Conservation (phyloP, 352 stramenopile species). For the Globisporangium camurandrum region DNA sequence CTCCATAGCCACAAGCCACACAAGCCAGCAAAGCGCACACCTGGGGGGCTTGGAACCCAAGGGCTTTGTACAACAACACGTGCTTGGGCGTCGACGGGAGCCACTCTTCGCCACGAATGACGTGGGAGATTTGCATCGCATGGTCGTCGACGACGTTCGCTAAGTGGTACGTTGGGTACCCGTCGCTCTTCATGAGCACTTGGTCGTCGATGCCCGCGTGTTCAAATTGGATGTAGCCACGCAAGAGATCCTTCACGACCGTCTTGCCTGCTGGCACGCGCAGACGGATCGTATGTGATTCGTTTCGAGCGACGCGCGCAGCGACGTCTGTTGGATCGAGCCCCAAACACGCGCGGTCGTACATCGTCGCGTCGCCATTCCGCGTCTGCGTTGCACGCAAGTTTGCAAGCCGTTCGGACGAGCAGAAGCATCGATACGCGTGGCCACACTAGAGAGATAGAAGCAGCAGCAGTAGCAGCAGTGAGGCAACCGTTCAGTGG, state of each 20-base stretch:
- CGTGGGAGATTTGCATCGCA: constrained; percentile 95
- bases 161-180: constrained; percentile 91
- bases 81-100: constrained; percentile 89
- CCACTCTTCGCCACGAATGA: constrained; percentile 96
- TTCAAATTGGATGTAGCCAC: constrained; percentile 90
- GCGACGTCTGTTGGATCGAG: constrained; percentile 86
- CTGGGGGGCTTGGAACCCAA: constrained; percentile 64
- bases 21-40: constrained; percentile 19
- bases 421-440: constrained; percentile 97
- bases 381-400: constrained; percentile 86
- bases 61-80: constrained; percentile 84
- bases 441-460: constrained; percentile 70
- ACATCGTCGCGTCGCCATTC: constrained; percentile 92
- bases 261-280: constrained; percentile 91
- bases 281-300: constrained; percentile 91
- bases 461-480: too few species aligned
- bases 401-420: constrained; percentile 91
- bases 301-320: constrained; percentile 79
- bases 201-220: constrained; percentile 87
- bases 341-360: constrained; percentile 95
- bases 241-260: constrained; percentile 94
- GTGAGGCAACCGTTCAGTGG: neutral
- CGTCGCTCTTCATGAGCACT: constrained; percentile 91
- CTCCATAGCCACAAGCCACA: neutral
- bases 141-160: constrained; percentile 96